Percentiles rank a stretch among this genome's conserved stretches.
Conservation (phyloP, 306 rosid species). For the Prunus campanulata region DNA sequence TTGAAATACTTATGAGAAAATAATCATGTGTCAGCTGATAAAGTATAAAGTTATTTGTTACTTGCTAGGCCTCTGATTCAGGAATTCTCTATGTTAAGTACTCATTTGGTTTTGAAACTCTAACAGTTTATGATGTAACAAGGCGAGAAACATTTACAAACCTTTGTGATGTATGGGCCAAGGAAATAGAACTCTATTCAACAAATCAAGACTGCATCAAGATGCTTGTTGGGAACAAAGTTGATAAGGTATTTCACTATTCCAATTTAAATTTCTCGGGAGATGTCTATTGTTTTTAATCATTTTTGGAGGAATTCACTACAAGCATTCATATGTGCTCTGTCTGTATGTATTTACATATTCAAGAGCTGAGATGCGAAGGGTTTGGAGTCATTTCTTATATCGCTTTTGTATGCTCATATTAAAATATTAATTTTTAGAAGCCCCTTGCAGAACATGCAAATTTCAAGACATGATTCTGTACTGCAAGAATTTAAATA, state of each 20-base stretch:
- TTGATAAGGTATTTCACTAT: constrained; percentile 68
- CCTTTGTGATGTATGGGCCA: constrained; percentile 93
- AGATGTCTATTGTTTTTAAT: background rate
- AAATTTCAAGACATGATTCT: background rate
- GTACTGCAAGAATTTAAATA: background rate
- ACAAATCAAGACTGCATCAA: constrained; percentile 97
- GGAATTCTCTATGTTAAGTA: constrained; percentile 5
- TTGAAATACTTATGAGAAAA: background rate
- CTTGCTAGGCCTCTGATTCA: background rate
- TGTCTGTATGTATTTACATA: background rate
- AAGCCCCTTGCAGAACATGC: background rate
- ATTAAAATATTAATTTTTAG: background rate
- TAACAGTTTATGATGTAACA: constrained; percentile 87
- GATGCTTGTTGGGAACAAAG: constrained; percentile 99
- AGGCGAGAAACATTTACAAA: constrained; percentile 89
- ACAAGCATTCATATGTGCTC: background rate
- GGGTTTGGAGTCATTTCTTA: too few species aligned
- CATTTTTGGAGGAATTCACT: background rate
- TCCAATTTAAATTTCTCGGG: background rate
- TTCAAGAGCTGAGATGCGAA: background rate
- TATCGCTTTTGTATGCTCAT: background rate
- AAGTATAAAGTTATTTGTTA: background rate
- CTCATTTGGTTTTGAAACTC: constrained; percentile 17
- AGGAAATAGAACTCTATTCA: constrained; percentile 89
- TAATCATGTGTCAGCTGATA: background rate